Conservation (phyloP, 805 yeast genomes). For the Candida dajiaensis region DNA sequence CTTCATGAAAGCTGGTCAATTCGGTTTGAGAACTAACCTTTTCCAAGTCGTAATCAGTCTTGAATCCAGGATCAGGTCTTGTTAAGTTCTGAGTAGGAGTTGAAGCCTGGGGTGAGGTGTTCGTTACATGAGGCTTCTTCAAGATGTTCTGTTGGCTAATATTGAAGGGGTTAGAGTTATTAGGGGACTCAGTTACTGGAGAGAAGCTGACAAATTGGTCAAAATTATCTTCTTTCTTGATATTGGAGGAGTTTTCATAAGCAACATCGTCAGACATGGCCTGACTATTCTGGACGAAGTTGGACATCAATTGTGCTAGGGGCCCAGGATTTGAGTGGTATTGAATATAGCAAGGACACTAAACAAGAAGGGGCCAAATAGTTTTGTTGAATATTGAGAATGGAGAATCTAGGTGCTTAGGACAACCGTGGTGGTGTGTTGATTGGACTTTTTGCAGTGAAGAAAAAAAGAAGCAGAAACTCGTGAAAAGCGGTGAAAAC, state of each 20-base stretch:
- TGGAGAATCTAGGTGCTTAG: background rate
- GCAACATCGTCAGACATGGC: background rate
- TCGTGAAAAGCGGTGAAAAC: background rate
- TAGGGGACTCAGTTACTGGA: constrained; percentile 4
- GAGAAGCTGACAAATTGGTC: constrained; percentile 18
- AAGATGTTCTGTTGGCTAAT: background rate
- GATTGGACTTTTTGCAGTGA: background rate
- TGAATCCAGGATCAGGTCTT: constrained; percentile 16
- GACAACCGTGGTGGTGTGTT: background rate
- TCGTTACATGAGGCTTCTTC: background rate
- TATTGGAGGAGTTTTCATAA: background rate
- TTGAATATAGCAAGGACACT: background rate
- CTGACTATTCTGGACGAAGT: background rate
- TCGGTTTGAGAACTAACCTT: constrained; percentile 14
- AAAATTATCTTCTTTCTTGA: constrained; percentile 11
- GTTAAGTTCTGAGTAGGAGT: background rate
- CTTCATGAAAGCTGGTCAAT: background rate
- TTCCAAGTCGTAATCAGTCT: constrained; percentile 11
- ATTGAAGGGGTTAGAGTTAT: background rate
- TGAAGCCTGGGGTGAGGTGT: background rate
- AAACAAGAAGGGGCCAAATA: background rate
- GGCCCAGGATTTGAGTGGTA: background rate
- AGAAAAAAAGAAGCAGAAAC: background rate
- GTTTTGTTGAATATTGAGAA: background rate
- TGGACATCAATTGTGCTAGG: background rate